Evolutionary conservation across 495 filamentous ascomycete genomes (phyloP), one percentile per base, ranked within the genome.

Genomic region (Elasticomyces elasticus): DNA sequence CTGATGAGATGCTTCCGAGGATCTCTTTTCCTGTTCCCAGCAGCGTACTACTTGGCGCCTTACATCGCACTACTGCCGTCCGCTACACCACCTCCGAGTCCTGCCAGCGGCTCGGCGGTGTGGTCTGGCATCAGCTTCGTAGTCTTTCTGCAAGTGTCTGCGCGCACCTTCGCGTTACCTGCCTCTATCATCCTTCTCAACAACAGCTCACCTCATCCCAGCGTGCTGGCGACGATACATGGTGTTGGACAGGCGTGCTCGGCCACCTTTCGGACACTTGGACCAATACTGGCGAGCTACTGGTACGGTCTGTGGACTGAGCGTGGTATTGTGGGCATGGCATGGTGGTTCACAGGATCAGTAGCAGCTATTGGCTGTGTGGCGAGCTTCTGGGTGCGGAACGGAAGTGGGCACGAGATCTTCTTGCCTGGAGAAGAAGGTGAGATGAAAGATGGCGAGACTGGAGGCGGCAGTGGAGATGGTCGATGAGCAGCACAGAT

Each of bases 331-430:
- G 61, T 66, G 33, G 65, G 65, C 19, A 52, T 67, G 55, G 56
- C 58, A 5, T 67, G 63, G 63, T 66, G 63, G 60, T 48, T 66
- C 20, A 49, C 60, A 6, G 64, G 46, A n/a, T 44, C 15, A 5
- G 35, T 65, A 6, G 55, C 57, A 11, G 59, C 49, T 24, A 19
- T 62, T 12, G 65, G 63, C 1, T 65, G 61, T 50, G 62, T 60
- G 49, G 57, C 62, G 35, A 59, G 53, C 48, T 67, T 63, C 41
- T 62, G 61, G 63, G 62, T 67, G 20, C 9, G 58, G 23, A 63
- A 67, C 38, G 65, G 65, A 20, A 55, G 27, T 27, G 65, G 65
- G 23, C 65, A 66, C 60, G 65, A 67, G 58, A 62, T 66, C 40
- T 54, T 64, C 17, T 35, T 67, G 48, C 53, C 61, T 3, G 63